Base-by-base conservation (phyloP, 2,329 filamentous ascomycete species). In the Penicillium sp. region DNA sequence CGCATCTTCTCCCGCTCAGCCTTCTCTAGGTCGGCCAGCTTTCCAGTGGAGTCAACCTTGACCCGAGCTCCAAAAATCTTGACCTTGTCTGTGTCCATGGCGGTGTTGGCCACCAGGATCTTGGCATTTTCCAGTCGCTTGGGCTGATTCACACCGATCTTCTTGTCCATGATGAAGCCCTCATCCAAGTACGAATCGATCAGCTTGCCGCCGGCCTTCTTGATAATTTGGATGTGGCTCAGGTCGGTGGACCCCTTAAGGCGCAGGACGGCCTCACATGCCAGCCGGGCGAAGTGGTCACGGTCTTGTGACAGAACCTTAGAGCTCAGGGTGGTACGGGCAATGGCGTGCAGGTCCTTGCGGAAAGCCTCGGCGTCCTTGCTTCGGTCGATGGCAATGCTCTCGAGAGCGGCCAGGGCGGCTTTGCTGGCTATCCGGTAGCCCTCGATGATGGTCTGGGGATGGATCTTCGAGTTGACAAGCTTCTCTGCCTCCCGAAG, bases 11-110 rank as follows among this genome's bases (percentile, higher is more conserved):
- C 95, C 70, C 91, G 90, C 82, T 98, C 95, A 6, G 95, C 95
- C 84, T 96, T 96, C 78, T 99, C 95, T 54, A 99, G 83, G 71
- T 99, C 95, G n/a, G 95, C 95, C 49, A 99, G 85, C 83, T 98
- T 97, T 75, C 91, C 91, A 3, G 95, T 99, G 31, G 91, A 93
- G 66, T 91, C 90, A 59, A 99, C 95, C 84, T 98, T 98, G 70
- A 99, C 91, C 58, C 93, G 87, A 16, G 95, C 95, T 62, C 95
- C 95, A 70, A 99, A 99, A 70, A 99, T 98, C 85, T 99, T 99
- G 81, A 99, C 91, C 84, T 99, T 99, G 80, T 99, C 95, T 35
- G 95, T 99, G 78, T 99, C 95, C 95, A 99, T 99, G 13, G 93
- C 90, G 10, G 95, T 99, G 80, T 99, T 99, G 63, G 95, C 95